Conservation (phyloP, 2,329 filamentous ascomycete genomes). For the Cryphonectria naterciae region DNA sequence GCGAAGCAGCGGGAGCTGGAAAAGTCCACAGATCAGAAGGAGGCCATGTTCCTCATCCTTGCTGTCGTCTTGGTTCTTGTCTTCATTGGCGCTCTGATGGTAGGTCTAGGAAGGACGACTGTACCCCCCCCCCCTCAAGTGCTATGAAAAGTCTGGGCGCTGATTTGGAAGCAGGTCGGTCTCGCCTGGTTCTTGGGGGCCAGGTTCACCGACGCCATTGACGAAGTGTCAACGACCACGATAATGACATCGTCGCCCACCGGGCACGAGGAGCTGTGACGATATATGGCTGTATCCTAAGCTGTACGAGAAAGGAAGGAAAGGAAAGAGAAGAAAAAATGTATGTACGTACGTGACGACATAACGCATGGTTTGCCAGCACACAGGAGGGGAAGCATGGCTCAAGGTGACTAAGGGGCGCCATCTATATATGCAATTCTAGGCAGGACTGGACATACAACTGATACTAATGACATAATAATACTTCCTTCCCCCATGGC, state of each 20-base stretch:
- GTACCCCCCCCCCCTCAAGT: not conserved
- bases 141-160: not conserved
- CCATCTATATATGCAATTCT: conserved; percentile 19
- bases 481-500: conserved; percentile 9
- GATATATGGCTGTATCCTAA: conserved; percentile 16
- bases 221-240: conserved; percentile 48
- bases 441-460: conserved; percentile 18
- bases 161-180: conserved; percentile 60
- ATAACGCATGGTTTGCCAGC: conserved; percentile 16
- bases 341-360: conserved; percentile 28
- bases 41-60: conserved; percentile 67
- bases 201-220: conserved; percentile 73
- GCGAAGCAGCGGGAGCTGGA: conserved; percentile 37
- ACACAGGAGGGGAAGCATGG: conserved; percentile 15
- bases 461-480: conserved; percentile 30
- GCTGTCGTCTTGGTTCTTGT: conserved; percentile 71
- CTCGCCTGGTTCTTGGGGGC: conserved; percentile 81
- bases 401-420: not conserved
- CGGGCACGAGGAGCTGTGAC: conserved; percentile 39
- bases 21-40: conserved; percentile 55
- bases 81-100: conserved; percentile 78
- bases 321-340: not conserved
- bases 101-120: conserved; percentile 49
- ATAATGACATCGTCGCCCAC: conserved; percentile 21
- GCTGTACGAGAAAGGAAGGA: conserved; percentile 12